Percentiles rank a stretch among this genome's conserved stretches.
Conservation (phyloP, 2,329 filamentous ascomycete species). For the Harringtonia aguacate region DNA sequence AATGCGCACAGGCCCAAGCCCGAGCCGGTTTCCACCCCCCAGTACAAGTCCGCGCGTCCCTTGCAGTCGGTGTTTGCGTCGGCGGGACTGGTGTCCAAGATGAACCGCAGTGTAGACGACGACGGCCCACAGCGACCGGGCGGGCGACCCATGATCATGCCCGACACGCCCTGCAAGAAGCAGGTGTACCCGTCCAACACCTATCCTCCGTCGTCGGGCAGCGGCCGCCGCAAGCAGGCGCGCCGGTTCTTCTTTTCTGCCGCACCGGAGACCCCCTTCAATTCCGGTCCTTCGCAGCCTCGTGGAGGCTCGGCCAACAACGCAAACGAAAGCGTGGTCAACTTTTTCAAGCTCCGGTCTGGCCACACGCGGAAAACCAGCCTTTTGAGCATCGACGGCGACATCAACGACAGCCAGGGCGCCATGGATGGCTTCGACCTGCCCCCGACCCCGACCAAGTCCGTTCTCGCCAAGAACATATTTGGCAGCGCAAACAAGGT, state of each 20-base stretch:
- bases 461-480: constrained; percentile 28
- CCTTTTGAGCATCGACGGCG: constrained; percentile 70
- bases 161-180: constrained; percentile 95
- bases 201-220: constrained; percentile 48
- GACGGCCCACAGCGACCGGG: constrained; percentile 34
- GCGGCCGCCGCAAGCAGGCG: constrained; percentile 49
- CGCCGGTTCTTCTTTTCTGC: constrained; percentile 53
- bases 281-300: constrained; percentile 34
- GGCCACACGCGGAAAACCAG: constrained; percentile 48
- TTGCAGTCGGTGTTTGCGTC: constrained; percentile 83
- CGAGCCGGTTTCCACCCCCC: constrained; percentile 55
- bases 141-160: constrained; percentile 58
- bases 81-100: constrained; percentile 89
- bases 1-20: constrained; percentile 40
- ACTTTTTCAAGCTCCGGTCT: constrained; percentile 51
- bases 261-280: constrained; percentile 73
- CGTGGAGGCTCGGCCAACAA: constrained; percentile 26
- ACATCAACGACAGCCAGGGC: constrained; percentile 32
- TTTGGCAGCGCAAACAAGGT: constrained; percentile 12
- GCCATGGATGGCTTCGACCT: constrained; percentile 52
- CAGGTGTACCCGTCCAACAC: constrained; percentile 59
- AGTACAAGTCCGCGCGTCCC: constrained; percentile 68
- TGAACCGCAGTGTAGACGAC: constrained; percentile 73
- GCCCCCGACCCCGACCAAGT: constrained; percentile 91
- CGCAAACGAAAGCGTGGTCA: constrained; percentile 33